Conservation (phyloP, 495 filamentous ascomycete species). For the Aspergillus homomorphus region DNA sequence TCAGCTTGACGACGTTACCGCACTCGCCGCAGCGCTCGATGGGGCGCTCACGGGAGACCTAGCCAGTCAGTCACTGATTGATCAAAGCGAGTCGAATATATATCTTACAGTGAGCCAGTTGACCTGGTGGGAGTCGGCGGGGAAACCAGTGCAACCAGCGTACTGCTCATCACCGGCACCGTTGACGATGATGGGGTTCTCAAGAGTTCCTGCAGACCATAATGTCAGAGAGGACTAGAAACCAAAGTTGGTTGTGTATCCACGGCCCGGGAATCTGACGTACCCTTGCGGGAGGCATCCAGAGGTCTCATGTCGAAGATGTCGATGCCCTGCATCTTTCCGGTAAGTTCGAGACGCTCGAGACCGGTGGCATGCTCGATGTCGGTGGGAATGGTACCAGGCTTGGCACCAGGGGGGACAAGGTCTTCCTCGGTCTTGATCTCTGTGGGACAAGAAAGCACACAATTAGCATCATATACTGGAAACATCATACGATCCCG, state of each 20-base stretch:
- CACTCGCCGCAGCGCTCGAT: slow-evolving; percentile 93
- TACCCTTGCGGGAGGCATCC: slow-evolving; percentile 83
- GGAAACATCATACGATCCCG: neutral
- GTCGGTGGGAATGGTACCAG: slow-evolving; percentile 88
- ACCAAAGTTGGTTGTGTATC: neutral
- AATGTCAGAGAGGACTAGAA: neutral
- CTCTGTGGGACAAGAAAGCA: slow-evolving; percentile 53
- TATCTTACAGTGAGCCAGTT: slow-evolving; percentile 84
- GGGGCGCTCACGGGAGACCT: slow-evolving; percentile 88
- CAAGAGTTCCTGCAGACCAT: slow-evolving; percentile 66
- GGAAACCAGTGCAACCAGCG: slow-evolving; percentile 90
- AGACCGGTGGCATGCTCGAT: slow-evolving; percentile 92
- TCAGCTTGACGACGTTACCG: slow-evolving; percentile 92
- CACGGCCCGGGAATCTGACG: slow-evolving; percentile 17
- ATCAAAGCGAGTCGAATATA: neutral
- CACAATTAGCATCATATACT: slow-evolving; percentile 12
- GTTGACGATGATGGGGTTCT: slow-evolving; percentile 84
- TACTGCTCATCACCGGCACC: slow-evolving; percentile 95
- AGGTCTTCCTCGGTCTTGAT: slow-evolving; percentile 80
- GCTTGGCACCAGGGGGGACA: slow-evolving; percentile 70
- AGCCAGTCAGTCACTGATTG: neutral
- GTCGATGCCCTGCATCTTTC: slow-evolving; percentile 98
- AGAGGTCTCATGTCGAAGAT: slow-evolving; percentile 98
- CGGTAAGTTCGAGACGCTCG: slow-evolving; percentile 96
- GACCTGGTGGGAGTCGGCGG: slow-evolving; percentile 85